phyloP scores from a whole-genome alignment of 2,329 filamentous ascomycete species.

The Colletotrichum sp. region DNA sequence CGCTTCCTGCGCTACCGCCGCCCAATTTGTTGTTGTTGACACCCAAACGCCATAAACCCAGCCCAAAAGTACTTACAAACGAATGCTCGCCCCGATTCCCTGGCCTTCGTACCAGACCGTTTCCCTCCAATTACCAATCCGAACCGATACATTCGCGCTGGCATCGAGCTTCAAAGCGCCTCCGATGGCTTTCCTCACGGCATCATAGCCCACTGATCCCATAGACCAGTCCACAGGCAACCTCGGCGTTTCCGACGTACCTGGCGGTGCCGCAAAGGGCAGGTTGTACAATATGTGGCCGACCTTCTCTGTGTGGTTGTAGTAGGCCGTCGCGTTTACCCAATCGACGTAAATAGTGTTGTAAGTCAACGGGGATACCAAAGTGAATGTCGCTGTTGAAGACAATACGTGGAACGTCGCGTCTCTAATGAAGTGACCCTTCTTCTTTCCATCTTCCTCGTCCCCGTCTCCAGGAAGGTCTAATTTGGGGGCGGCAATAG shows the following conservation, averaged over 20 bases:
- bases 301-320: conserved; percentile 79
- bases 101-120: conserved; percentile 72
- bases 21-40: not conserved
- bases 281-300: conserved; percentile 78
- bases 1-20: not conserved
- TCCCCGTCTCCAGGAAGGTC: conserved; percentile 57
- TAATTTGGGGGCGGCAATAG: conserved; percentile 74
- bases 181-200: conserved; percentile 79
- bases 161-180: conserved; percentile 82
- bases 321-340: conserved; percentile 84
- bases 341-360: conserved; percentile 79
- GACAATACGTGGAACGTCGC: conserved; percentile 87
- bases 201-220: conserved; percentile 81
- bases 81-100: conserved; percentile 72
- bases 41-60: not conserved
- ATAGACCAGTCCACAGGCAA: conserved; percentile 84
- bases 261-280: conserved; percentile 79
- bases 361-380: conserved; percentile 77
- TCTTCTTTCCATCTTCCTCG: conserved; percentile 45
- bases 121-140: conserved; percentile 77
- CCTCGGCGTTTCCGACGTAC: conserved; percentile 72
- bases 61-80: conserved; percentile 42
- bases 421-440: conserved; percentile 78
- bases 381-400: conserved; percentile 83
- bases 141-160: conserved; percentile 74